Evolutionary conservation across 176 grass and related monocot species (phyloP).

Genomic region (Urochloa ruziziensis): DNA sequence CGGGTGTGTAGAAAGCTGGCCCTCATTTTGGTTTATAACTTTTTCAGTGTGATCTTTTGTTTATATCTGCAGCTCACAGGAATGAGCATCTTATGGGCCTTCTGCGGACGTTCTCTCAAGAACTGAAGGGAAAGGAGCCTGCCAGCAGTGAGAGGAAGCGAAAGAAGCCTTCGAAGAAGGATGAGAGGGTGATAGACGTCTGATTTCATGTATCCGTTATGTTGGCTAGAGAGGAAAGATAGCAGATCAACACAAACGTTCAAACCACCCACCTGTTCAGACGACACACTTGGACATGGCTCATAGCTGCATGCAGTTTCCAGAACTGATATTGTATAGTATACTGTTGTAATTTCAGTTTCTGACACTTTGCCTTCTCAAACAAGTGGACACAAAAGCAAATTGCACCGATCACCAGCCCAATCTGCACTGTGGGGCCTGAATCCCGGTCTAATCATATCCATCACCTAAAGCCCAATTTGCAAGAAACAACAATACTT

Average conservation of each 20-base stretch:
- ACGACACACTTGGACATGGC: not conserved
- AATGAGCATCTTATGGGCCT: constrained; percentile 71
- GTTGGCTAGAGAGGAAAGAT: not conserved
- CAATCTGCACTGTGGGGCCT: too few relatives aligned
- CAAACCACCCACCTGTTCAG: not conserved
- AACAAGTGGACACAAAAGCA: not conserved
- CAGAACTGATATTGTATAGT: not conserved
- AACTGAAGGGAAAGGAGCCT: constrained; percentile 71
- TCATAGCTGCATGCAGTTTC: not conserved
- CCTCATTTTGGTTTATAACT: not conserved
- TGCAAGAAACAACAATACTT: too few relatives aligned
- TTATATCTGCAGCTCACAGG: constrained; percentile 61
- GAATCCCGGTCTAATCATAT: too few relatives aligned
- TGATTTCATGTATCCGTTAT: not conserved
- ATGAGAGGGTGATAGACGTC: constrained; percentile 28
- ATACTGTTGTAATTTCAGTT: not conserved
- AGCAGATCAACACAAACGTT: not conserved
- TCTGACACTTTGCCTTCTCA: not conserved
- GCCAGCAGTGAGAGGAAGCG: constrained; percentile 66
- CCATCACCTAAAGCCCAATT: not conserved
- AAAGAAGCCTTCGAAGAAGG: constrained; percentile 63
- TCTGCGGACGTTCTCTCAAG: constrained; percentile 62
- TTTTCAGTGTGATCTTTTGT: not conserved
- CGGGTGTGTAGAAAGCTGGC: not conserved
- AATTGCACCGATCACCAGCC: not conserved